Percentiles rank a stretch among this genome's conserved stretches.
phyloP scores from a whole-genome alignment of 306 rosid genomes.

The Sphenostylis stenocarpa region DNA sequence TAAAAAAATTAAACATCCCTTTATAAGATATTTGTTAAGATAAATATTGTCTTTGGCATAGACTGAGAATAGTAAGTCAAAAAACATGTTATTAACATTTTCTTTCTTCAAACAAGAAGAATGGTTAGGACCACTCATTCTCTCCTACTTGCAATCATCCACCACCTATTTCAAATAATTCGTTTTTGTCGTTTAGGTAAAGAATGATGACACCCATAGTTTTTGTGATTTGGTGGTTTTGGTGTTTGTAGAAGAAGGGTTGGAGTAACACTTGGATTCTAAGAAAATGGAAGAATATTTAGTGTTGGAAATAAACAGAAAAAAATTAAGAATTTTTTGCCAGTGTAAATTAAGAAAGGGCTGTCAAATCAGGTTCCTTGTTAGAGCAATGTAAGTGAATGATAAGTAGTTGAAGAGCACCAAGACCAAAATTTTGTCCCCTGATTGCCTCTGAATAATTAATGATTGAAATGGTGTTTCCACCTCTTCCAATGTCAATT shows the following conservation, averaged over 20 bases:
- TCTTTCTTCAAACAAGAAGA: neutral
- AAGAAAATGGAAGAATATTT: neutral
- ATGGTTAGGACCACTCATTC: neutral
- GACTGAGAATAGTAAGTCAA: neutral
- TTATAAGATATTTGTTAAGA: neutral
- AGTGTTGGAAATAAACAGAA: neutral
- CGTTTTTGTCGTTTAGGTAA: neutral
- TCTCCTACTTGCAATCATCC: neutral
- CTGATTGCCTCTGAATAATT: neutral
- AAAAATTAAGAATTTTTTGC: neutral
- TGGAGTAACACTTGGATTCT: neutral
- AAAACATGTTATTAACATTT: neutral
- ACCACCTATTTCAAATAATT: neutral
- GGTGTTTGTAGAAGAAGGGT: neutral
- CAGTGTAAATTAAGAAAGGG: neutral
- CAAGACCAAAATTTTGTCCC: neutral
- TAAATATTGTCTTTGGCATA: neutral
- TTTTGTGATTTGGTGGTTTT: neutral
- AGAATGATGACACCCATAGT: neutral
- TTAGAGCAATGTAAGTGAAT: neutral
- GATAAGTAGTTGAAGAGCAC: neutral
- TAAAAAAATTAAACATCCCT: too few species aligned
- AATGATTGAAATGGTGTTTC: neutral
- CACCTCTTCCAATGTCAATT: neutral
- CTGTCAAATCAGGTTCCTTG: neutral